A percentile compares a stretch with the other conserved stretches of the same genome.
These are phyloP conservation scores for Phytophthora pisi DNA, from an alignment of 352 stramenopile genomes.

Conservation along the genomic window DNA sequence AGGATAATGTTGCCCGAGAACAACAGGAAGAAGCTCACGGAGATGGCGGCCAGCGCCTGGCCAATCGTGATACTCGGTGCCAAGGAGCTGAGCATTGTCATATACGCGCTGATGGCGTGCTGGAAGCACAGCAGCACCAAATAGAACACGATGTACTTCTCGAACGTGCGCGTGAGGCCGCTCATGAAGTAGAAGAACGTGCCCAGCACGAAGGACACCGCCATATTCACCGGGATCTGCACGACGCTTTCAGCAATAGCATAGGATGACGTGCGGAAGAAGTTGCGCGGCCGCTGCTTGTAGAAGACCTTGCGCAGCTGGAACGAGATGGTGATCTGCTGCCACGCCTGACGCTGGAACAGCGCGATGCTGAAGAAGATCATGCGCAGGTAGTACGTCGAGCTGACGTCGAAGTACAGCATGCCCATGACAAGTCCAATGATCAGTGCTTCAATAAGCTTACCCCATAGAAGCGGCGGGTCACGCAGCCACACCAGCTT, in stretches of 20 bases:
- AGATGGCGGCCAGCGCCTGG: conserved; percentile 55
- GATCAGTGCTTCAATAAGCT: conserved; percentile 67
- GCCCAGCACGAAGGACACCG: conserved; percentile 60
- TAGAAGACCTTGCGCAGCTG: conserved; percentile 88
- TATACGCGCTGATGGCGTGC: conserved; percentile 69
- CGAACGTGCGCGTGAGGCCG: conserved; percentile 64
- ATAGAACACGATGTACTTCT: conserved; percentile 83
- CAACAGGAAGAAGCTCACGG: conserved; percentile 68
- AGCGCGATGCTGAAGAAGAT: conserved; percentile 74
- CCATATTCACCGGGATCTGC: conserved; percentile 73
- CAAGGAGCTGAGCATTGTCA: conserved; percentile 64
- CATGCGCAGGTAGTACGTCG: conserved; percentile 72
- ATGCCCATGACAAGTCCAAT: conserved; percentile 87
- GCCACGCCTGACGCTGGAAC: conserved; percentile 77
- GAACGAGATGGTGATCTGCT: conserved; percentile 75
- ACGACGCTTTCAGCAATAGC: conserved; percentile 70
- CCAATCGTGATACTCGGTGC: conserved; percentile 63
- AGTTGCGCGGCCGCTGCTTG: conserved; percentile 90
- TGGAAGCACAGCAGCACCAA: conserved; percentile 79
- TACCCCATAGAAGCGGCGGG: conserved; percentile 62
- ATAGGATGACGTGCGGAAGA: conserved; percentile 88
- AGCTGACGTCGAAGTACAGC: conserved; percentile 65
- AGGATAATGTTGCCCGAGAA: conserved; percentile 87
- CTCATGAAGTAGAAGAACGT: conserved; percentile 92
- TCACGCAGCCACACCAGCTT: conserved; percentile 78